Evolutionary conservation across 345 rosid genomes (phyloP).

Genomic region (Eucalyptus cladocalyx): DNA sequence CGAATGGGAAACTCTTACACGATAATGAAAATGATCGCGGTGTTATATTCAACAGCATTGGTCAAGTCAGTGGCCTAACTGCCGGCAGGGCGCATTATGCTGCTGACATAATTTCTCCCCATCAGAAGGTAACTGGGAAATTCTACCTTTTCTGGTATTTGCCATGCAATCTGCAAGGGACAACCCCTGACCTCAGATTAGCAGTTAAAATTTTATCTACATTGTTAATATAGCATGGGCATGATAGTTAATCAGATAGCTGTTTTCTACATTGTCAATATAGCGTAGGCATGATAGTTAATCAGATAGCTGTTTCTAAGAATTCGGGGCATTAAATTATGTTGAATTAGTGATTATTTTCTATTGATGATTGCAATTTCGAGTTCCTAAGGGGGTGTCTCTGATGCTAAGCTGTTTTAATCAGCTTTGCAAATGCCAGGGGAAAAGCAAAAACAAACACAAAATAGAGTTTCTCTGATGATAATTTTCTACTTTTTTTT

Average conservation of each 20-base stretch:
- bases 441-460: too few relatives aligned
- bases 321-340: background rate
- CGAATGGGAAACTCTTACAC: background rate
- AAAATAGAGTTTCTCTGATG: background rate
- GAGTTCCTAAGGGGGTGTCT: background rate
- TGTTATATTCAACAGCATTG: background rate
- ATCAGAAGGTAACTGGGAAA: background rate
- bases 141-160: background rate
- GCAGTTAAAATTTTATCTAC: background rate
- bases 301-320: background rate
- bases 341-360: background rate
- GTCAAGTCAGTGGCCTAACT: background rate
- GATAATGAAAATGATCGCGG: background rate
- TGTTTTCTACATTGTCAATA: too few relatives aligned
- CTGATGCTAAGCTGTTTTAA: background rate
- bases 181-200: background rate
- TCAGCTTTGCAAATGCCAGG: too few relatives aligned
- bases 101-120: background rate
- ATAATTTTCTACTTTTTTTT: too few relatives aligned
- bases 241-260: too few relatives aligned
- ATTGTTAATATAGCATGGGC: background rate
- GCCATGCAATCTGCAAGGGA: background rate
- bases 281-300: too few relatives aligned
- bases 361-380: background rate
- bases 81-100: fast-evolving